Conservation (phyloP, 192 early-diverging fungal genomes). For the Umbelopsis sp. region DNA sequence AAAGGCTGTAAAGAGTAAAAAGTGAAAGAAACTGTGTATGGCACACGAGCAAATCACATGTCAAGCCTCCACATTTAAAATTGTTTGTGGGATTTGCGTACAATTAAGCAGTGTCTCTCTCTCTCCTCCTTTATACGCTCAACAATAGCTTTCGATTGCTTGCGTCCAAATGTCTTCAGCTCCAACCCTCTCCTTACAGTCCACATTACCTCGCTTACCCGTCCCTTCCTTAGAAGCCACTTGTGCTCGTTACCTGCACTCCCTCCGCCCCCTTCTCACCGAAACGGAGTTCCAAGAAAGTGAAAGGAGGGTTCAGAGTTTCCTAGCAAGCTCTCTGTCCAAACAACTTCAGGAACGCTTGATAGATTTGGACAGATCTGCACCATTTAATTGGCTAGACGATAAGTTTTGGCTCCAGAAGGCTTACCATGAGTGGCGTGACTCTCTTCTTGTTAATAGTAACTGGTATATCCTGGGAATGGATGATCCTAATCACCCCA, state of each 20-base stretch:
- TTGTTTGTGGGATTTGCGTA: no score
- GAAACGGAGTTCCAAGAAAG: slow-evolving; percentile 45
- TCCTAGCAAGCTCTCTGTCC: slow-evolving; percentile 33
- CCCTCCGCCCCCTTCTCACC: slow-evolving; percentile 58
- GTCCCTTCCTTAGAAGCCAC: slow-evolving; percentile 66
- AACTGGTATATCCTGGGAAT: slow-evolving; percentile 83
- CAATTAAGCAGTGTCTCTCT: no score
- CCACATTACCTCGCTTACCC: slow-evolving; percentile 58
- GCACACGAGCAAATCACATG: neutral
- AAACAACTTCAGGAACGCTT: slow-evolving; percentile 65
- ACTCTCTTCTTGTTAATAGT: slow-evolving; percentile 80
- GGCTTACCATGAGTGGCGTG: slow-evolving; percentile 84
- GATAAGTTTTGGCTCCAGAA: slow-evolving; percentile 68
- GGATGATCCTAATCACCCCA: slow-evolving; percentile 63
- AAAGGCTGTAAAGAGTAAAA: no score
- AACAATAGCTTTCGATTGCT: neutral
- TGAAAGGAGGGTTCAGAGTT: slow-evolving; percentile 47
- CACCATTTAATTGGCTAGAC: slow-evolving; percentile 67
- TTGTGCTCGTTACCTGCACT: slow-evolving; percentile 53
- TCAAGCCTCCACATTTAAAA: neutral
- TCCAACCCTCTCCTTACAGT: slow-evolving; percentile 46
- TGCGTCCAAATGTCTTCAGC: neutral
- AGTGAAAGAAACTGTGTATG: neutral
- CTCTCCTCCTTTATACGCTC: no score
- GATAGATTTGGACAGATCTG: slow-evolving; percentile 57